Evolutionary conservation across 176 grass and related monocot species (phyloP).

Genomic region (Triticum timopheevii): DNA sequence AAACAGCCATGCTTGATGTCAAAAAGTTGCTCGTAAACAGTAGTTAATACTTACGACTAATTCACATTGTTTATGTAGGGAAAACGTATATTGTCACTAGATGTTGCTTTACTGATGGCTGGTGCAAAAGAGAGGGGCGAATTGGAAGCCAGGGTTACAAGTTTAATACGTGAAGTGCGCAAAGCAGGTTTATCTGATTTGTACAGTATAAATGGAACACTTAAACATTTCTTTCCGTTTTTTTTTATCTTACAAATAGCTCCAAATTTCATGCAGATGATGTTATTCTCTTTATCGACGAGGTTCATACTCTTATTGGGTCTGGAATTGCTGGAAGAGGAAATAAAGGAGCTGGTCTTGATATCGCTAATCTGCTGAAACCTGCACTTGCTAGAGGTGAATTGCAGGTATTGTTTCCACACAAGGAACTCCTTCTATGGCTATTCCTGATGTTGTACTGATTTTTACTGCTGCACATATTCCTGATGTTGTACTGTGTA

Average conservation of each 20-base stretch:
- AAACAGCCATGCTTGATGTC: background rate
- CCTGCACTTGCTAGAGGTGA: slow-evolving; percentile 90
- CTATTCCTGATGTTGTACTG: background rate
- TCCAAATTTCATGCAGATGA: slow-evolving; percentile 57
- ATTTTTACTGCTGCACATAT: background rate
- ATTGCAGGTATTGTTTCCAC: slow-evolving; percentile 67
- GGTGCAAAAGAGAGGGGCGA: slow-evolving; percentile 96
- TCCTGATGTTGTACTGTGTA: slow-evolving; percentile 10
- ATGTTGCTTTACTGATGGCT: slow-evolving; percentile 94
- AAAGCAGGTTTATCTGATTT: slow-evolving; percentile 78
- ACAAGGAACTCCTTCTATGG: background rate
- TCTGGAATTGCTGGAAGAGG: slow-evolving; percentile 90
- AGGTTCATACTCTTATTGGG: slow-evolving; percentile 96
- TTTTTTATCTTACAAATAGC: background rate
- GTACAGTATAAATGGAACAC: background rate
- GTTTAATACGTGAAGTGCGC: slow-evolving; percentile 79
- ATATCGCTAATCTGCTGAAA: slow-evolving; percentile 97
- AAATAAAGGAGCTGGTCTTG: slow-evolving; percentile 90
- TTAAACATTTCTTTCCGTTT: background rate
- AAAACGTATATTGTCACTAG: slow-evolving; percentile 88
- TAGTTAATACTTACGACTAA: background rate
- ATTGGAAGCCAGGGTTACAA: slow-evolving; percentile 88
- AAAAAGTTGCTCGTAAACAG: background rate
- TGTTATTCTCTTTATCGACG: slow-evolving; percentile 88
- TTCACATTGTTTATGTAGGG: slow-evolving; percentile 43